Conservation (phyloP, 2,329 filamentous ascomycete genomes). For the Tolypocladium endophyticum region DNA sequence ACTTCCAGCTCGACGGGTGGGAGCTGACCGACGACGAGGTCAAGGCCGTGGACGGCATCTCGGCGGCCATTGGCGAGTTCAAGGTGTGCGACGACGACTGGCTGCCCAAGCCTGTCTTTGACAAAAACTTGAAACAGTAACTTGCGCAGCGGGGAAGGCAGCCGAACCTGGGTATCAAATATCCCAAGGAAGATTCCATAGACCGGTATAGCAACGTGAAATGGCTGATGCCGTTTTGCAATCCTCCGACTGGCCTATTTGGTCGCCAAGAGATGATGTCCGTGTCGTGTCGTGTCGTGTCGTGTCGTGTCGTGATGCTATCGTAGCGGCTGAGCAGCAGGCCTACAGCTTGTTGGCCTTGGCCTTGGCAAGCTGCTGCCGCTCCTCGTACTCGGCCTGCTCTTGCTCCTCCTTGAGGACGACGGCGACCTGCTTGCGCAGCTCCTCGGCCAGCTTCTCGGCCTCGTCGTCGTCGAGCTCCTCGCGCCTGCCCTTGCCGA, state of each 20-base stretch:
- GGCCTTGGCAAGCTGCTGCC: slow-evolving; percentile 4
- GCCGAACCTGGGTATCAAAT: not conserved
- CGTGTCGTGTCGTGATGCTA: not conserved
- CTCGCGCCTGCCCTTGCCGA: slow-evolving; percentile 60
- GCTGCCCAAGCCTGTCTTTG: slow-evolving; percentile 71
- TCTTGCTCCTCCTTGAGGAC: slow-evolving; percentile 32
- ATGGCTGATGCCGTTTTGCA: not conserved
- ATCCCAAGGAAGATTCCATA: not conserved
- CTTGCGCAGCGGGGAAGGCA: not conserved
- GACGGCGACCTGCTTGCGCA: slow-evolving; percentile 38
- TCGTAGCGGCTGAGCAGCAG: not conserved
- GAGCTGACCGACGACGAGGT: slow-evolving; percentile 63
- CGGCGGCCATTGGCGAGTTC: slow-evolving; percentile 50
- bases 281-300: not conserved
- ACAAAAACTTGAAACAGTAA: slow-evolving; percentile 52
- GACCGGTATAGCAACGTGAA: no score
- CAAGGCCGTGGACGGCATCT: slow-evolving; percentile 53
- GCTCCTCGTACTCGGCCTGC: slow-evolving; percentile 7
- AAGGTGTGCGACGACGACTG: slow-evolving; percentile 71
- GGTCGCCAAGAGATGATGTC: not conserved
- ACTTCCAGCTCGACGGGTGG: slow-evolving; percentile 68
- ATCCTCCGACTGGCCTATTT: not conserved
- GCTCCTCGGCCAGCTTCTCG: slow-evolving; percentile 41
- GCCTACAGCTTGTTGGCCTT: slow-evolving; percentile 28
- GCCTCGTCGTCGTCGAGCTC: slow-evolving; percentile 72